Base-by-base conservation (phyloP, 139 green algal species). In the Spirogloea muscicola region DNA sequence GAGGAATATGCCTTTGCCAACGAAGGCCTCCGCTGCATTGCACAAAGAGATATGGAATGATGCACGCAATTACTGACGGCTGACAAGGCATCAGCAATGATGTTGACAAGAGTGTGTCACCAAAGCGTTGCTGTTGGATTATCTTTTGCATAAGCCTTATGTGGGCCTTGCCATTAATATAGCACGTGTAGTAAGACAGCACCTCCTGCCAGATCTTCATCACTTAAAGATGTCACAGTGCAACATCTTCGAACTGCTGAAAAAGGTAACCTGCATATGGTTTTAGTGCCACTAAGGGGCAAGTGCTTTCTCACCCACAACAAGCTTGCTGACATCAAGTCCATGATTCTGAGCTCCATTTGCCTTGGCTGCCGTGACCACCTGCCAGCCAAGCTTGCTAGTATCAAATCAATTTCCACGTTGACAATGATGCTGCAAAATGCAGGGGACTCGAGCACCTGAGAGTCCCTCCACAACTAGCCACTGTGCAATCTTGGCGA, bases 281-380 rank as follows among this genome's bases (percentile, higher is more conserved):
- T n/a, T n/a, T n/a, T n/a, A n/a, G n/a, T n/a, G n/a, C n/a, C n/a
- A n/a, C n/a, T n/a, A n/a, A n/a, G n/a, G n/a, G n/a, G n/a, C n/a
- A n/a, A n/a, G n/a, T n/a, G n/a, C n/a, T n/a, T n/a, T n/a, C 65
- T 74, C 21, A 74, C 65, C 65, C 6, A 74, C 49, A 3, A 74
- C 27, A 10, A 74, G 44, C 44, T 74, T 55, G 18, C 29, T 65
- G 21, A 21, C 36, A 10, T 74, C 52, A 1, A 74, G 52, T 16
- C 65, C 65, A 44, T 74, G 44, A 10, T 74, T 74, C 21, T 74
- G 65, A 27, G 66, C 65, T 6, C 40, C 65, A 31, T 74, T 74
- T n/a, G 65, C 65, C 7, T n/a, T 37, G 3, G 65, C 65, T 27
- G 44, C 44, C 18, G 39, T 29, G 16, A 74, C 3, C 5, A 66